Base-by-base conservation (phyloP, 2,329 filamentous ascomycete species). In the Pyrenochaeta sp. region DNA sequence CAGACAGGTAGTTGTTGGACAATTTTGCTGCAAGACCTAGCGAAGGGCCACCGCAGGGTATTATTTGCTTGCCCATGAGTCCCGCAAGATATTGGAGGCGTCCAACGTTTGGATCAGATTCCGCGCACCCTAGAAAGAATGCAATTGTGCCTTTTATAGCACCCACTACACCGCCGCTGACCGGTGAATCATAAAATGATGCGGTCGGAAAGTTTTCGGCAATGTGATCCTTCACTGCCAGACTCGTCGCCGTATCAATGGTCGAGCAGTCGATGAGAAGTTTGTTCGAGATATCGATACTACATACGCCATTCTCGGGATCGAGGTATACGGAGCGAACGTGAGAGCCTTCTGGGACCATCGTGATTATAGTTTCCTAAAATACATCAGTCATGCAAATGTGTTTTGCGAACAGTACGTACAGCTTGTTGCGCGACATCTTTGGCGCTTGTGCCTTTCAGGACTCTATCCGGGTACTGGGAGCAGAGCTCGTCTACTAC, bases 1-100 rank as follows among this genome's bases (percentile, higher is more conserved):
- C 81, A 0, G 77, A 82, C 35, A 79, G 74, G 61, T 85, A 85
- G 55, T 85, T 85, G 58, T 85, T 85, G 41, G 76, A 81, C 5
- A 85, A 67, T 63, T 85, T 85, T 0, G 82, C 81, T 0, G 80
- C 77, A 3, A 85, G 74, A 0, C 82, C 81, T 0, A 83, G 71
- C 0, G 77, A 78, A 0, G 79, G 75, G 0, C 76, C 80, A 3
- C 82, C 82, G 52, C 82, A 85, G 4, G 80, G 71, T 35, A 85
- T 78, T 27, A 82, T 67, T 37, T 78, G 70, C 30, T 72, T 72
- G 19, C 81, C 82, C 78, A 85, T 83, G 28, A 77, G 63, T 9
- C 67, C 51, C 18, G 83, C 65, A 4, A 84, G 55, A 14, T 59
- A 46, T n/a, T 65, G 69, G 6, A 84, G 61, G 5, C 67, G 68